Evolutionary conservation across 2,329 filamentous ascomycete species (phyloP), one percentile per base, ranked within the genome.

Genomic region (Scytalidium lignicola): DNA sequence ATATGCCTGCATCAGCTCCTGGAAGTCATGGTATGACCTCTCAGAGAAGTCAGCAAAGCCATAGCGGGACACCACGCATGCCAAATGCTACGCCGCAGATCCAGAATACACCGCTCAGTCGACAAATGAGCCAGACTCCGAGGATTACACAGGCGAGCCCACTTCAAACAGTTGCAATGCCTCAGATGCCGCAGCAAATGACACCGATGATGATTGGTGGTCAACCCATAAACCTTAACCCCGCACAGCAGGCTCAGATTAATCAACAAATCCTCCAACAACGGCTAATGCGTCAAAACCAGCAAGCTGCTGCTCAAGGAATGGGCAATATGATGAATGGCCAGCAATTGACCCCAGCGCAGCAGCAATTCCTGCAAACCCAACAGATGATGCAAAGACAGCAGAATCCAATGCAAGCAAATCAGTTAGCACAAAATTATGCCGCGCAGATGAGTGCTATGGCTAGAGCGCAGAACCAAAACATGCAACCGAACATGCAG

Each of bases 1-100:
- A 77, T 48, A 63, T 68, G 2, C 71, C 76, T 0, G 82, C 83
- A 73, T 72, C 74, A 6, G 80, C 74, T 0, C 76, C 80, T 3
- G 82, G 83, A 75, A 69, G 79, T 0, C 75, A 79, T 57, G 78
- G 73, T 56, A 85, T 85, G 81, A 82, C 78, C 48, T 73, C 79
- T 18, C 75, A 81, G 53, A 78, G 79, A 50, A 85, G 82, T 58
- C 82, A 86, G 59, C 82, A 85, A 60, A 85, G 82, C 55, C 82
- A 85, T 63, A 73, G 78, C 2, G 76, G 76, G n/a, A 85, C 82
- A 9, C 83, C 82, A 21, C 74, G 80, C 12, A 79, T 85, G 67
- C 78, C 75, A 5, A 75, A 74, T 54, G 73, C 78, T 13, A 86
- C 82, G 1, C 82, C 82, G 2, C 81, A 79, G 52, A 78, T 84